phyloP scores from a whole-genome alignment of 2,329 filamentous ascomycete genomes.

The Aureobasidium leucospermi region DNA sequence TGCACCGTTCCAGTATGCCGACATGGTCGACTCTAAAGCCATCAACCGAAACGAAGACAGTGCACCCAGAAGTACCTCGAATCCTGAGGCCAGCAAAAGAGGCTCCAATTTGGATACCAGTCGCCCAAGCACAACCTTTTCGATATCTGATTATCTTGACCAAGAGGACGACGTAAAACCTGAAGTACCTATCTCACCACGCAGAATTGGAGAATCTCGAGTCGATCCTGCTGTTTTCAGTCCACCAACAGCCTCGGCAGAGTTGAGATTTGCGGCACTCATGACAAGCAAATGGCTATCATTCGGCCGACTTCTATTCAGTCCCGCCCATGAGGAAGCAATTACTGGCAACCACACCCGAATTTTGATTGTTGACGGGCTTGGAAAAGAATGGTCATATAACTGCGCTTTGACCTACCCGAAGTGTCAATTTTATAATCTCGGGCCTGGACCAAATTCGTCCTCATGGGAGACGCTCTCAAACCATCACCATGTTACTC shows the following conservation, averaged over 20 bases:
- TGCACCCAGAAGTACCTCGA: constrained; percentile 8
- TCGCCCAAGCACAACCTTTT: constrained; percentile 16
- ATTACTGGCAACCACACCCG: constrained; percentile 50
- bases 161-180: background rate
- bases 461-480: constrained; percentile 25
- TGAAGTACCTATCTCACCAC: background rate
- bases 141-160: constrained; percentile 16
- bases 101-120: background rate
- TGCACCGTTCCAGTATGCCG: constrained; percentile 47
- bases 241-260: constrained; percentile 40
- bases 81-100: background rate
- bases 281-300: constrained; percentile 84
- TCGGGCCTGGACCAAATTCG: constrained; percentile 33
- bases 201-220: background rate
- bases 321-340: constrained; percentile 67
- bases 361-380: constrained; percentile 72
- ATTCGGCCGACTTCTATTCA: constrained; percentile 77
- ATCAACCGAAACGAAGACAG: background rate
- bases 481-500: constrained; percentile 71
- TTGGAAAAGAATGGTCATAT: constrained; percentile 87
- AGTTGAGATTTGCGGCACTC: constrained; percentile 71
- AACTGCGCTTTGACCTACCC: constrained; percentile 77
- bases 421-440: constrained; percentile 66
- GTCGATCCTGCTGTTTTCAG: background rate
- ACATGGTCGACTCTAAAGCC: constrained; percentile 11